These are phyloP conservation scores for Trametes meyenii DNA, from an alignment of 768 basidiomycete species.

Conservation along the genomic window DNA sequence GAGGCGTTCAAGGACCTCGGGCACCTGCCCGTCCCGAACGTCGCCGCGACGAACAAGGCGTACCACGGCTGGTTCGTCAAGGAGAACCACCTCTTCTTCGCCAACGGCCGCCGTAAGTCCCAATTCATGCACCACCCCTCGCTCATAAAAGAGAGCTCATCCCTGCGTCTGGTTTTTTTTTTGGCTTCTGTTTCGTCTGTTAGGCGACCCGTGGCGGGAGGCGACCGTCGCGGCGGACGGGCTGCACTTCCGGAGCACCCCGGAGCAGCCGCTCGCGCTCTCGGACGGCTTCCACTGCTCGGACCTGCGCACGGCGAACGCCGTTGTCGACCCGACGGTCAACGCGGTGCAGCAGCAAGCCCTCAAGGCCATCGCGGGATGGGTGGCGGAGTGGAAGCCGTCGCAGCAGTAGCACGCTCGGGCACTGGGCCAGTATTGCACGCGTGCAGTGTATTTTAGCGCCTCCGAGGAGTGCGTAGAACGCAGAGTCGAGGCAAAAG, in stretches of 20 bases:
- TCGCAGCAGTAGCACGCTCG: neutral
- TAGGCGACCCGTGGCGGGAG: slow-evolving; percentile 76
- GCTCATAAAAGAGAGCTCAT: neutral
- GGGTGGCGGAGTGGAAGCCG: slow-evolving; percentile 44
- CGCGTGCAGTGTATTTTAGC: too few species aligned
- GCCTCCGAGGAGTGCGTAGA: too few species aligned
- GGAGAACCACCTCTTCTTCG: slow-evolving; percentile 64
- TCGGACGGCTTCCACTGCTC: slow-evolving; percentile 69
- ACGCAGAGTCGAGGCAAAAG: too few species aligned
- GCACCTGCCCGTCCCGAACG: slow-evolving; percentile 35
- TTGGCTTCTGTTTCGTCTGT: neutral
- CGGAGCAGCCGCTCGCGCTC: slow-evolving; percentile 55
- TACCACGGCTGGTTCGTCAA: slow-evolving; percentile 67
- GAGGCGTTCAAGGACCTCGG: slow-evolving; percentile 45
- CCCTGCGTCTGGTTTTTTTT: neutral
- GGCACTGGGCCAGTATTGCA: too few species aligned
- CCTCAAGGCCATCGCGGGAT: slow-evolving; percentile 53
- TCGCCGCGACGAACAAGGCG: slow-evolving; percentile 42
- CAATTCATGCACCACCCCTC: neutral
- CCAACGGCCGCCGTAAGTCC: slow-evolving; percentile 62
- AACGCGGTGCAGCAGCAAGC: slow-evolving; percentile 53
- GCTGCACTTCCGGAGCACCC: slow-evolving; percentile 46
- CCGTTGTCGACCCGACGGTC: slow-evolving; percentile 50
- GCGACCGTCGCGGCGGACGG: slow-evolving; percentile 63
- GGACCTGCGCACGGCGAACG: slow-evolving; percentile 49